These are phyloP conservation scores for Leavenworthia alabamica DNA, from an alignment of 345 rosid genomes.

Conservation along the genomic window DNA sequence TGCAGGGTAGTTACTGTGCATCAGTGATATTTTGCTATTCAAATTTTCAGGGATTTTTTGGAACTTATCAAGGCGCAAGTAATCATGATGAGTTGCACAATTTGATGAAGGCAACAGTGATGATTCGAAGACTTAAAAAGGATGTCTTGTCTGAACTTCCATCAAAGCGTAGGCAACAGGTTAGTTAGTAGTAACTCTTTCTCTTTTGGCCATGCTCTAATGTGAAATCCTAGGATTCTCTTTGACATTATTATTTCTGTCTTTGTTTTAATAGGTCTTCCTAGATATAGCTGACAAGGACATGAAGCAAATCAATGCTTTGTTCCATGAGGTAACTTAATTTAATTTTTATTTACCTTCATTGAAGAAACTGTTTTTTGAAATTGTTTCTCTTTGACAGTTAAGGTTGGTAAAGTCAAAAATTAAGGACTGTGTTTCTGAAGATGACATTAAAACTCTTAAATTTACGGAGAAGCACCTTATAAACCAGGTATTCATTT, in stretches of 20 bases:
- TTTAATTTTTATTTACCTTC: slow-evolving; percentile 13
- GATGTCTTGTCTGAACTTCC: slow-evolving; percentile 93
- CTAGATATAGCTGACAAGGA: slow-evolving; percentile 73
- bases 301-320: slow-evolving; percentile 66
- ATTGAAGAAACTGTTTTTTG: slow-evolving; percentile 2
- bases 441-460: slow-evolving; percentile 64
- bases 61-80: slow-evolving; percentile 86
- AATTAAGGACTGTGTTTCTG: slow-evolving; percentile 59
- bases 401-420: slow-evolving; percentile 60
- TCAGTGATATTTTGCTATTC: neutral
- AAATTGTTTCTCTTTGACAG: slow-evolving; percentile 38
- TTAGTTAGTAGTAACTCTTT: slow-evolving; percentile 17
- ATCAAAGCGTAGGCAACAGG: slow-evolving; percentile 89
- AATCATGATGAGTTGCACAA: slow-evolving; percentile 97
- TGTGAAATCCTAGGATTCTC: neutral
- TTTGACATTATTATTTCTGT: neutral
- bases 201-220: neutral
- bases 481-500: slow-evolving; percentile 62
- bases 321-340: slow-evolving; percentile 71
- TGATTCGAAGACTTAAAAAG: slow-evolving; percentile 92
- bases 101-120: slow-evolving; percentile 91
- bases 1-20: neutral
- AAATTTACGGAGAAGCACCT: slow-evolving; percentile 72
- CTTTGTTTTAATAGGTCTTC: slow-evolving; percentile 55
- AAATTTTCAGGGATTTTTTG: slow-evolving; percentile 63